Evolutionary conservation across 495 filamentous ascomycete species (phyloP).

Genomic region (Astrothelium macrocarpum): DNA sequence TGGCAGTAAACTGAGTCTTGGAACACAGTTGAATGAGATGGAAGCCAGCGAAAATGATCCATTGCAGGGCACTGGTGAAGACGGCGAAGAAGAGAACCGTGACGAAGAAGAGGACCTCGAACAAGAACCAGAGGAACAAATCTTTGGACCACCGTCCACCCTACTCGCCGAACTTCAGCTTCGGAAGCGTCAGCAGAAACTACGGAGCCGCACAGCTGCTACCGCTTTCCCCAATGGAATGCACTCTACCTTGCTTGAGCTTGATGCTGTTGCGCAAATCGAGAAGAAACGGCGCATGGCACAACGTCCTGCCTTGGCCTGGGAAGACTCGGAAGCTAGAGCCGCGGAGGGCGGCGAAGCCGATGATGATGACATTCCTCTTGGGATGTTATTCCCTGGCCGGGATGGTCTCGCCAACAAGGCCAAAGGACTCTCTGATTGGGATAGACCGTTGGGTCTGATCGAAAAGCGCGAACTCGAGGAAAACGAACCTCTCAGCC

Average conservation of each 20-base stretch:
- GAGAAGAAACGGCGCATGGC: constrained; percentile 64
- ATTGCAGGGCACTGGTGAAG: constrained; percentile 32
- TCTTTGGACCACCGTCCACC: constrained; percentile 71
- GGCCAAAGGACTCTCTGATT: constrained; percentile 31
- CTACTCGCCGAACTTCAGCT: constrained; percentile 86
- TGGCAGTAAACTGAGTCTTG: constrained; percentile 11
- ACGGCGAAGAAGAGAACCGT: constrained; percentile 36
- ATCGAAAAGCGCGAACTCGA: constrained; percentile 79
- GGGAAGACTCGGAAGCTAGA: constrained; percentile 58
- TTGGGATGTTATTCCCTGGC: constrained; percentile 66
- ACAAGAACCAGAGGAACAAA: constrained; percentile 27
- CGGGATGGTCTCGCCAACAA: constrained; percentile 46
- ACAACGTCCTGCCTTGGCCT: constrained; percentile 74
- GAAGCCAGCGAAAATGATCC: constrained; percentile 7
- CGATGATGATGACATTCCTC: constrained; percentile 72
- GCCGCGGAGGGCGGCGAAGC: constrained; percentile 40
- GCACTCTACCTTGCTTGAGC: constrained; percentile 78
- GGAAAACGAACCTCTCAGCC: constrained; percentile 81
- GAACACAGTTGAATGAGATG: constrained; percentile 14
- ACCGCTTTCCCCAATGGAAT: constrained; percentile 63
- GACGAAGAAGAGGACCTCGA: constrained; percentile 24
- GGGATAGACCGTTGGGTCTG: constrained; percentile 64
- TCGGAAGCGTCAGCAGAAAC: constrained; percentile 73
- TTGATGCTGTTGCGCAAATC: constrained; percentile 84
- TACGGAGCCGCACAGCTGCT: constrained; percentile 58